These are phyloP conservation scores for Mimosa pudica DNA, from an alignment of 306 rosid genomes.

Conservation along the genomic window DNA sequence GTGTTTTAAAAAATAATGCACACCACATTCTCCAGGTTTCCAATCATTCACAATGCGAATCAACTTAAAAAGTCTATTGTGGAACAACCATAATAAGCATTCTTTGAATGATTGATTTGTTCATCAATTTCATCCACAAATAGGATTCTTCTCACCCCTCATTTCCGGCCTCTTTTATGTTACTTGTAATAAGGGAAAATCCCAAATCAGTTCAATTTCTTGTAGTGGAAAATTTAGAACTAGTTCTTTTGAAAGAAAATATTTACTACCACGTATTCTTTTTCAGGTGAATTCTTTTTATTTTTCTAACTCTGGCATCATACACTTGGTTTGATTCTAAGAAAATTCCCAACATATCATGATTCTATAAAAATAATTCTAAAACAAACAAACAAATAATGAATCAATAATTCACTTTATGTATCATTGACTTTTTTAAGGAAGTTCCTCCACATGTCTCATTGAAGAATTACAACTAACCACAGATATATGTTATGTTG, in stretches of 20 bases:
- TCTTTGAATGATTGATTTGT: constrained; percentile 15
- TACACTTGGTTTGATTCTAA: background rate
- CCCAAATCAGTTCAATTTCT: background rate
- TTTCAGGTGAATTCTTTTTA: background rate
- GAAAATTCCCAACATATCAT: background rate
- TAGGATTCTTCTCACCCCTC: background rate
- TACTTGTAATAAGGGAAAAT: background rate
- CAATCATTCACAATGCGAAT: constrained; percentile 43
- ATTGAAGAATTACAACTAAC: background rate
- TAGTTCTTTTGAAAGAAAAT: background rate
- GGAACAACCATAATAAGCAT: constrained; percentile 6
- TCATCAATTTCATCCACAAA: constrained; percentile 21
- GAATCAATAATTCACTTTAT: background rate
- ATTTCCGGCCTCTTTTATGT: background rate
- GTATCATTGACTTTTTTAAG: background rate
- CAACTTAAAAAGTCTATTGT: constrained; percentile 16
- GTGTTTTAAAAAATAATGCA: constrained; percentile 23
- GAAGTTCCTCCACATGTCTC: background rate
- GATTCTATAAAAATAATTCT: background rate
- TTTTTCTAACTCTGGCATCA: background rate
- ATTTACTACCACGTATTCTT: background rate
- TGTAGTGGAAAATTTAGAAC: background rate
- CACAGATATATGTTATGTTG: constrained; percentile 17
- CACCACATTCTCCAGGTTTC: constrained; percentile 35
- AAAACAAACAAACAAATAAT: background rate